phyloP scores from a whole-genome alignment of 352 stramenopile species.

The Phytophthora hibernalis region DNA sequence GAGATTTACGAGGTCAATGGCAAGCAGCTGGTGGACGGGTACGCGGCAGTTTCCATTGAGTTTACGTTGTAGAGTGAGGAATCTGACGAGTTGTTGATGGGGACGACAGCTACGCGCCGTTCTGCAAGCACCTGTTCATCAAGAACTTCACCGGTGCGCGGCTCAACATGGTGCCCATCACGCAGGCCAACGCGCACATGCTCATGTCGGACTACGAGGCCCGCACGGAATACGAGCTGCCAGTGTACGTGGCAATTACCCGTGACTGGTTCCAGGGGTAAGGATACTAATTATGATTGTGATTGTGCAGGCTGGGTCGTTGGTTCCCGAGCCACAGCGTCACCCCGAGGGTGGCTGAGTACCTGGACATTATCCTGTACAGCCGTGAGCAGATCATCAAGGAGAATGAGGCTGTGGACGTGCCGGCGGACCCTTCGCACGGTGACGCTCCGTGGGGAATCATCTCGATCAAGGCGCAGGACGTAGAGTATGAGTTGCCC shows the following conservation, averaged over 20 bases:
- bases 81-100: constrained; percentile 4
- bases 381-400: constrained; percentile 98
- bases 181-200: constrained; percentile 92
- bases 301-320: constrained; percentile 60
- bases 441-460: constrained; percentile 93
- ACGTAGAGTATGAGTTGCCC: constrained; percentile 95
- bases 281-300: constrained; percentile 6
- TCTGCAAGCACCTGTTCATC: constrained; percentile 99
- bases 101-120: constrained; percentile 93
- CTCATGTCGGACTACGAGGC: constrained; percentile 95
- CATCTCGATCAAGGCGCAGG: constrained; percentile 97
- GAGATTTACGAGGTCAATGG: constrained; percentile 73
- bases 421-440: constrained; percentile 47
- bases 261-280: background rate
- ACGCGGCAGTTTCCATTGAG: background rate
- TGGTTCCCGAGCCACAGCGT: constrained; percentile 94
- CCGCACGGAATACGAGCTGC: constrained; percentile 93
- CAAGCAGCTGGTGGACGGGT: constrained; percentile 81
- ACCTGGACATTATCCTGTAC: constrained; percentile 98
- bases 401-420: constrained; percentile 90
- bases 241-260: constrained; percentile 69
- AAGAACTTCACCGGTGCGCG: constrained; percentile 93
- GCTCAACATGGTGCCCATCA: constrained; percentile 93
- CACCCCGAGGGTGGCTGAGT: constrained; percentile 90
- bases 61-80: background rate